These are phyloP conservation scores for Coemansia sp. DNA, from an alignment of 192 early-diverging fungal species.

Conservation along the genomic window DNA sequence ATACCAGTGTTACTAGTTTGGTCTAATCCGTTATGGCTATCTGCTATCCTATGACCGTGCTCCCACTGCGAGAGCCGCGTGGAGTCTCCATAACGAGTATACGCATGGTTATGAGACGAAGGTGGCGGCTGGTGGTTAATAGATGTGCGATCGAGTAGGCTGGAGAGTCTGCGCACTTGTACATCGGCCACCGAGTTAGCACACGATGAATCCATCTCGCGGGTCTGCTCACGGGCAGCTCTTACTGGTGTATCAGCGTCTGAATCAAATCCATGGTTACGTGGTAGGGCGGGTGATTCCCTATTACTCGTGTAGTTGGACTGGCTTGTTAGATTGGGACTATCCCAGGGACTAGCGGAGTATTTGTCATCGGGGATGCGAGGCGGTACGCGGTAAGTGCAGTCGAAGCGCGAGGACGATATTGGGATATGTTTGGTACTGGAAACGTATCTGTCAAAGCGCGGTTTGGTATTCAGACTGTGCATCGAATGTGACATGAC, in stretches of 20 bases:
- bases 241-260: neutral
- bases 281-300: neutral
- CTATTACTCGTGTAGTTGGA: neutral
- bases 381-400: slow-evolving; percentile 12
- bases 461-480: neutral
- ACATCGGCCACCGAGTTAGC: neutral
- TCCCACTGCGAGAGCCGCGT: neutral
- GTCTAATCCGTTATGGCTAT: neutral
- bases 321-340: neutral
- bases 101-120: neutral
- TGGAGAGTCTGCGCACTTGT: slow-evolving; percentile 6
- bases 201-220: slow-evolving; percentile 6
- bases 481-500: neutral
- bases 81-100: neutral
- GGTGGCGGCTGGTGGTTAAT: neutral
- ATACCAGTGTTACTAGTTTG: neutral
- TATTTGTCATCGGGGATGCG: neutral
- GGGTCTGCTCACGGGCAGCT: neutral
- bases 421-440: slow-evolving; percentile 11
- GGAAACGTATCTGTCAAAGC: neutral
- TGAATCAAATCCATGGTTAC: neutral
- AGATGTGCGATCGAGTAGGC: neutral
- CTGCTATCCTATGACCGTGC: neutral
- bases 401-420: slow-evolving; percentile 24
- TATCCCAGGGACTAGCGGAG: slow-evolving; percentile 1